Percentiles rank a stretch among this genome's conserved stretches.
phyloP scores from a whole-genome alignment of 1,284 basidiomycete species.

The Ceratobasidium sp. region DNA sequence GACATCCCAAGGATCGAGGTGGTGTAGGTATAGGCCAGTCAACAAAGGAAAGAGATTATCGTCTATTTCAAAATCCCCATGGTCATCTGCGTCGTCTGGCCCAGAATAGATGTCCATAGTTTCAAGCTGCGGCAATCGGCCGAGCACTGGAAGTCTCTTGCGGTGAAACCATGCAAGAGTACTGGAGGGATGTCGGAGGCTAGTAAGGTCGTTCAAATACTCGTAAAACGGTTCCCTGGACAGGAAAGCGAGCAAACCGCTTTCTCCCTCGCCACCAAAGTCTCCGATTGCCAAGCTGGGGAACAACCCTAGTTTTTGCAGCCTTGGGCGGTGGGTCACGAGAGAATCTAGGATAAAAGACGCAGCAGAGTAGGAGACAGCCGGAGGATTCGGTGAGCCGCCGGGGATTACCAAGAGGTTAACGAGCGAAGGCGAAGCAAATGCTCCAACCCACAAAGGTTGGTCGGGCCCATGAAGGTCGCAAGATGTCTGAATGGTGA shows the following conservation, averaged over 20 bases:
- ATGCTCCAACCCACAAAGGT: neutral
- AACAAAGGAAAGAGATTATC: neutral
- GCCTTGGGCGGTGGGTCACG: neutral
- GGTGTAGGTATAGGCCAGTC: neutral
- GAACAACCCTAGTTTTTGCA: neutral
- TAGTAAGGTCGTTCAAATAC: neutral
- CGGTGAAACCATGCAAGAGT: neutral
- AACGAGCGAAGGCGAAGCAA: conserved; percentile 7
- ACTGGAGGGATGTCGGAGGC: neutral
- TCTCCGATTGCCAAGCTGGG: neutral
- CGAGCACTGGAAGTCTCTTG: neutral
- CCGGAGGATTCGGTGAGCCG: neutral
- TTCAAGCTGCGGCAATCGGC: conserved; percentile 18
- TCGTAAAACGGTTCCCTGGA: neutral
- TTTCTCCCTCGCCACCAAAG: neutral
- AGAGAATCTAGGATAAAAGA: neutral
- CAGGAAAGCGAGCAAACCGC: neutral
- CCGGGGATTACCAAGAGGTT: neutral
- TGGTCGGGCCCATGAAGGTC: neutral
- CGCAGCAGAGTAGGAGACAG: neutral
- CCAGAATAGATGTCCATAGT: neutral
- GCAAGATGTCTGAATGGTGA: neutral
- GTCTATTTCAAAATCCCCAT: neutral
- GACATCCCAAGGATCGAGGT: neutral
- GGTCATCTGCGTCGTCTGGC: neutral